Evolutionary conservation across 2,329 filamentous ascomycete genomes (phyloP).

Genomic region (Cryphonectria japonica): DNA sequence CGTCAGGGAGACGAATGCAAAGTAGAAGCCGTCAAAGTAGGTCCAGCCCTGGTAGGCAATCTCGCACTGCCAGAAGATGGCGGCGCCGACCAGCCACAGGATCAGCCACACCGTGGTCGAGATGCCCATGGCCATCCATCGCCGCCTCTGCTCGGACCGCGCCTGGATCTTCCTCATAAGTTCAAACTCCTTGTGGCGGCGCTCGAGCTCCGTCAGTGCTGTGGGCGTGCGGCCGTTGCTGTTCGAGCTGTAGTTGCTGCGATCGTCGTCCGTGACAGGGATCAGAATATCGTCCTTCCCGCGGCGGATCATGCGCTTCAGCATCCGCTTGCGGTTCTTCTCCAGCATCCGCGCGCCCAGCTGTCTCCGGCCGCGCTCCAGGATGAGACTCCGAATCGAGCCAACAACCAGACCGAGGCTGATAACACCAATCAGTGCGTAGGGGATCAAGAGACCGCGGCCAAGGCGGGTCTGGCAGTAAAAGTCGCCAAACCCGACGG

Average conservation of each 20-base stretch:
- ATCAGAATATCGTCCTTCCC: conserved; percentile 53
- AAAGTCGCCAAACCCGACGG: conserved; percentile 65
- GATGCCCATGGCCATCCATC: conserved; percentile 73
- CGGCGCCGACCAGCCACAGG: conserved; percentile 80
- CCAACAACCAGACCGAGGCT: conserved; percentile 83
- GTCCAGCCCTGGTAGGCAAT: conserved; percentile 61
- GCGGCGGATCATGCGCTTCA: conserved; percentile 50
- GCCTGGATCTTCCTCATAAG: conserved; percentile 82
- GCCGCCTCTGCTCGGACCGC: conserved; percentile 65
- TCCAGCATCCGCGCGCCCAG: conserved; percentile 63
- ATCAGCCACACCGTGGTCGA: conserved; percentile 71
- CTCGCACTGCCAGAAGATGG: conserved; percentile 67
- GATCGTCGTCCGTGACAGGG: conserved; percentile 45
- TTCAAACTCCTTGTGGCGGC: conserved; percentile 72
- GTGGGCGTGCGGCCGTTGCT: conserved; percentile 20
- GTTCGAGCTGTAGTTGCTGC: conserved; percentile 30
- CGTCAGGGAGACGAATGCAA: conserved; percentile 79
- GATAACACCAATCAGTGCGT: conserved; percentile 80
- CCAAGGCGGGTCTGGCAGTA: conserved; percentile 55
- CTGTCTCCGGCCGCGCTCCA: conserved; percentile 60
- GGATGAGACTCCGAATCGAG: conserved; percentile 70
- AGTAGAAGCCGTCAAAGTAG: conserved; percentile 85
- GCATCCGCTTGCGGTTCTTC: conserved; percentile 55
- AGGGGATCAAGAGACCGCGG: conserved; percentile 78
- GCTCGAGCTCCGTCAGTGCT: conserved; percentile 54